Percentiles rank a stretch among this genome's conserved stretches.
Conservation (phyloP, 176 grass and related monocot species). For the Canna indica region DNA sequence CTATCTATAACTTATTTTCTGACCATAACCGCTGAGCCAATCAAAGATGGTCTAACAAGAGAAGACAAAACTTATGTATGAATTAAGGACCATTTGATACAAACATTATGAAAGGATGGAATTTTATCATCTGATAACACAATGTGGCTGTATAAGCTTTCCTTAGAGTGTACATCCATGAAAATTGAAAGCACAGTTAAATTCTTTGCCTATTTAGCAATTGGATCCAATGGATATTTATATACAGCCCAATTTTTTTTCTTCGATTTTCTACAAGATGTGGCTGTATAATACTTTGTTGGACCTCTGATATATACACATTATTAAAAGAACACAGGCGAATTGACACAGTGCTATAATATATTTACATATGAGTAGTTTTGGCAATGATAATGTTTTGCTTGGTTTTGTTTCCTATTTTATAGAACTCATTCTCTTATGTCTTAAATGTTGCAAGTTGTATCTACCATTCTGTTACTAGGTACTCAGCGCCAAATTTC, state of each 20-base stretch:
- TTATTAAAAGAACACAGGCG: not conserved
- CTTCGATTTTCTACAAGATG: not conserved
- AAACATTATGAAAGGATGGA: too few species aligned
- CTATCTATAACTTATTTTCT: not conserved
- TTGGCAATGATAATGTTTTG: not conserved
- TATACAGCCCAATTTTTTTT: too few species aligned
- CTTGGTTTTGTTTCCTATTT: not conserved
- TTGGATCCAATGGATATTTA: too few species aligned
- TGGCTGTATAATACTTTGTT: not conserved
- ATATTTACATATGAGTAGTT: not conserved
- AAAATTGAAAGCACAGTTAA: not conserved
- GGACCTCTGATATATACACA: not conserved
- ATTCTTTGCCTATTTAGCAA: not conserved
- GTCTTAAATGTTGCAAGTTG: not conserved
- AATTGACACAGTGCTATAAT: not conserved
- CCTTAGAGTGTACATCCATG: not conserved
- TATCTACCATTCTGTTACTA: conserved; percentile 5
- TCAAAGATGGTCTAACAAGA: not conserved
- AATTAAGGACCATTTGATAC: too few species aligned
- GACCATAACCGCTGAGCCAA: not conserved
- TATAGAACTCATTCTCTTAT: not conserved
- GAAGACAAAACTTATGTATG: not conserved
- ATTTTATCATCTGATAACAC: too few species aligned
- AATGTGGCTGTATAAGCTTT: not conserved
- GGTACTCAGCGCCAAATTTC: not conserved